A percentile compares a stretch with the other conserved stretches of the same genome.
These are phyloP conservation scores for Vanderwaltozyma tropicalis DNA, from an alignment of 805 yeast genomes.

Conservation along the genomic window DNA sequence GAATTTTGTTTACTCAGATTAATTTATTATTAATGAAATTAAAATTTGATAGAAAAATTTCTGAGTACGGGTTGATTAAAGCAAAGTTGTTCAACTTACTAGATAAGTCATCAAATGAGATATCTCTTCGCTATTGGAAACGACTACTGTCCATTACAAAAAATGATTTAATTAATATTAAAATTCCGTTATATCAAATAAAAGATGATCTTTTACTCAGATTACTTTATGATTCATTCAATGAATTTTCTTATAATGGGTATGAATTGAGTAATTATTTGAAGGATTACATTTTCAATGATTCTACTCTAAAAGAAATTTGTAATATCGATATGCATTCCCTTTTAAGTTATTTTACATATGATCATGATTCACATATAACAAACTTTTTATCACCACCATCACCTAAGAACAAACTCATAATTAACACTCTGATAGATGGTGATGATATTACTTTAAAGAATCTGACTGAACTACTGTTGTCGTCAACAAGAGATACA, in stretches of 20 bases:
- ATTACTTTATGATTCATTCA: background rate
- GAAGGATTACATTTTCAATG: background rate
- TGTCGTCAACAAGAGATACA: background rate
- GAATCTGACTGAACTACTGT: too few relatives aligned
- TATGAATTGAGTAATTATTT: background rate
- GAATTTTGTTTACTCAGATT: too few relatives aligned
- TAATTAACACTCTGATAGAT: too few relatives aligned
- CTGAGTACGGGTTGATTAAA: slow-evolving; percentile 6
- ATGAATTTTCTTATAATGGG: background rate
- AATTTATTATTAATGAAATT: too few relatives aligned
- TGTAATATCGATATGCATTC: too few relatives aligned
- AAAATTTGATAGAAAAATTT: background rate
- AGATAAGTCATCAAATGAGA: slow-evolving; percentile 14
- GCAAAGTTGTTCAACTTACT: slow-evolving; percentile 14
- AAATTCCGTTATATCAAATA: background rate
- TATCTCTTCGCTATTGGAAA: slow-evolving; percentile 22
- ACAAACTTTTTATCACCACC: too few relatives aligned
- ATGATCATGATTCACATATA: too few relatives aligned
- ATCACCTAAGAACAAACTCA: too few relatives aligned
- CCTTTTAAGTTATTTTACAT: too few relatives aligned
- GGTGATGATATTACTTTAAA: too few relatives aligned
- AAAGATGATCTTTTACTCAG: background rate
- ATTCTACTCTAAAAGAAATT: too few relatives aligned
- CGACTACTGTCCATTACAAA: slow-evolving; percentile 7
- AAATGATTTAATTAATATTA: background rate